These are phyloP conservation scores for Avena eriantha DNA, from an alignment of 176 grass and related monocot genomes.

Conservation along the genomic window DNA sequence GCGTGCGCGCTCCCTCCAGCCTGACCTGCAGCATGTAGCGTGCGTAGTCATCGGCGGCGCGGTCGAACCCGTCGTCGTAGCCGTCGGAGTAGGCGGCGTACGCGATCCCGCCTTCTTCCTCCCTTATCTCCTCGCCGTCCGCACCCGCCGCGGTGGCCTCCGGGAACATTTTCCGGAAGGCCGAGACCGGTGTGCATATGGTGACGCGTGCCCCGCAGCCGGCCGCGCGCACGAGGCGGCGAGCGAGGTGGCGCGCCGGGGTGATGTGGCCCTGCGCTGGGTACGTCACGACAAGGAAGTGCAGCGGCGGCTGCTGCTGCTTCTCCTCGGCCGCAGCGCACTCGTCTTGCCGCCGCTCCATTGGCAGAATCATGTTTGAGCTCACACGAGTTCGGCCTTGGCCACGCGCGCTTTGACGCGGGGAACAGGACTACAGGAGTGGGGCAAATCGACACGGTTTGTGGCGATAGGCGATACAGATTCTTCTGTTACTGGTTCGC, in stretches of 20 bases:
- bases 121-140: background rate
- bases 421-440: slow-evolving; percentile 6
- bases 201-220: slow-evolving; percentile 52
- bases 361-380: background rate
- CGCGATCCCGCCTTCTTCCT: slow-evolving; percentile 10
- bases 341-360: slow-evolving; percentile 18
- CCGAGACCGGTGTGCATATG: slow-evolving; percentile 54
- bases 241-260: slow-evolving; percentile 67
- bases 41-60: slow-evolving; percentile 28
- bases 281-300: slow-evolving; percentile 72
- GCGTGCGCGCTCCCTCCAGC: slow-evolving; percentile 38
- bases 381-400: background rate
- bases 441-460: slow-evolving; percentile 18
- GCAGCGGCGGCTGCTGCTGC: slow-evolving; percentile 1
- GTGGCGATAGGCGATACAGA: background rate
- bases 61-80: slow-evolving; percentile 62
- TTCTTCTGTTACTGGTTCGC: background rate
- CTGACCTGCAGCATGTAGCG: slow-evolving; percentile 39
- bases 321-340: background rate
- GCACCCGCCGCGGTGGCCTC: slow-evolving; percentile 17
- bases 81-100: slow-evolving; percentile 66
- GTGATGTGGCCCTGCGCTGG: slow-evolving; percentile 73
- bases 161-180: slow-evolving; percentile 61
- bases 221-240: slow-evolving; percentile 38
- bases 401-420: background rate